Conservation (phyloP, 2,329 filamentous ascomycete genomes). For the Neonectria ditissima region DNA sequence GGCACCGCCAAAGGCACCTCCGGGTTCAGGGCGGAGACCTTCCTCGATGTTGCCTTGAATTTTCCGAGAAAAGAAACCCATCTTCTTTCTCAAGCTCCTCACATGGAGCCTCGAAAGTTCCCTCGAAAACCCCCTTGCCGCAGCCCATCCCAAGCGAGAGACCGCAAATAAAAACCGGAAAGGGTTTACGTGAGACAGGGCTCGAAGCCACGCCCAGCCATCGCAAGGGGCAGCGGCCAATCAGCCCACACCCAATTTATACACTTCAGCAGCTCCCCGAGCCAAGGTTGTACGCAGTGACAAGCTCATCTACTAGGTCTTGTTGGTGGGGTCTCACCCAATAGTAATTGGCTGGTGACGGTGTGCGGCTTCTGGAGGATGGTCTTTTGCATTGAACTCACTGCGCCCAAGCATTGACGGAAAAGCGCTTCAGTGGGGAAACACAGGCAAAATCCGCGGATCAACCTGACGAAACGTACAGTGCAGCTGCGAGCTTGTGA, state of each 20-base stretch:
- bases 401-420: not conserved
- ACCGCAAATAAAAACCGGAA: not conserved
- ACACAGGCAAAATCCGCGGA: not conserved
- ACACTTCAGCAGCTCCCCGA: not conserved
- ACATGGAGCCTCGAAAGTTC: not conserved
- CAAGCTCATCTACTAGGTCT: slow-evolving; percentile 11
- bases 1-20: not conserved
- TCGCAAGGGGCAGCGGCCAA: slow-evolving; percentile 2
- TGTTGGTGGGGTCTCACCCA: slow-evolving; percentile 13
- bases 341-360: slow-evolving; percentile 7
- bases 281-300: not conserved
- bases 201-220: not conserved
- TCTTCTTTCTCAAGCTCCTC: not conserved
- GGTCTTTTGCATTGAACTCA: slow-evolving; percentile 15
- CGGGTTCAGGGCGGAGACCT: not conserved
- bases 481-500: not conserved
- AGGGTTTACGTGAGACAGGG: not conserved
- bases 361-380: slow-evolving; percentile 5
- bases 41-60: not conserved
- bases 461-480: not conserved
- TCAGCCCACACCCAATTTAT: slow-evolving; percentile 3
- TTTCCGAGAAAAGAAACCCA: not conserved
- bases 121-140: not conserved
- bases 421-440: not conserved
- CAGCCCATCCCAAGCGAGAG: not conserved